These are phyloP conservation scores for Cenchrus fungigraminus DNA, from an alignment of 176 grass and related monocot species.

Conservation along the genomic window DNA sequence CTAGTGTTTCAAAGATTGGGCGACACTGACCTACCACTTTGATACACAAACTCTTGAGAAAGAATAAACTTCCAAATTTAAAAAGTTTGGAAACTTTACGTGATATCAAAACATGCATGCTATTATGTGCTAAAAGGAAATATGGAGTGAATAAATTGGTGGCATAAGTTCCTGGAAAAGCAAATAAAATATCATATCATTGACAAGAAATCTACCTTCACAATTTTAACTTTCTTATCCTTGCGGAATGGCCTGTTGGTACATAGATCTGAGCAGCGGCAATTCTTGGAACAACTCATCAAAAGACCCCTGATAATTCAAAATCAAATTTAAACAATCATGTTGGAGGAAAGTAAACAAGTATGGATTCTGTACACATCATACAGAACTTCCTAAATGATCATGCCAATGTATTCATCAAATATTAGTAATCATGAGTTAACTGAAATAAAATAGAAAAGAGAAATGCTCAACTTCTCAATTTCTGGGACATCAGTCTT, in stretches of 20 bases:
- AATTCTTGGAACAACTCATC: slow-evolving; percentile 90
- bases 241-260: slow-evolving; percentile 90
- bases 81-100: neutral
- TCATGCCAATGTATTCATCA: slow-evolving; percentile 3
- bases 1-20: neutral
- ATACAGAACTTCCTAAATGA: neutral
- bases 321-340: slow-evolving; percentile 3
- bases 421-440: slow-evolving; percentile 3
- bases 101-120: neutral
- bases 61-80: neutral
- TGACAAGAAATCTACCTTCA: slow-evolving; percentile 73
- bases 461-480: no score
- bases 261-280: slow-evolving; percentile 91
- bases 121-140: neutral
- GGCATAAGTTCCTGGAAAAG: neutral
- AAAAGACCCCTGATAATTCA: slow-evolving; percentile 66
- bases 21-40: neutral
- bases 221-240: slow-evolving; percentile 96
- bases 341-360: neutral
- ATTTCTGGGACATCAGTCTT: no score
- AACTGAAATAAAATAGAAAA: neutral
- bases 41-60: neutral
- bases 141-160: slow-evolving; percentile 15
- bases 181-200: slow-evolving; percentile 9
- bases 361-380: slow-evolving; percentile 1